A percentile compares a stretch with the other conserved stretches of the same genome.
These are phyloP conservation scores for Hygrophila difformis DNA, from an alignment of 257 asterid genomes.

Conservation along the genomic window DNA sequence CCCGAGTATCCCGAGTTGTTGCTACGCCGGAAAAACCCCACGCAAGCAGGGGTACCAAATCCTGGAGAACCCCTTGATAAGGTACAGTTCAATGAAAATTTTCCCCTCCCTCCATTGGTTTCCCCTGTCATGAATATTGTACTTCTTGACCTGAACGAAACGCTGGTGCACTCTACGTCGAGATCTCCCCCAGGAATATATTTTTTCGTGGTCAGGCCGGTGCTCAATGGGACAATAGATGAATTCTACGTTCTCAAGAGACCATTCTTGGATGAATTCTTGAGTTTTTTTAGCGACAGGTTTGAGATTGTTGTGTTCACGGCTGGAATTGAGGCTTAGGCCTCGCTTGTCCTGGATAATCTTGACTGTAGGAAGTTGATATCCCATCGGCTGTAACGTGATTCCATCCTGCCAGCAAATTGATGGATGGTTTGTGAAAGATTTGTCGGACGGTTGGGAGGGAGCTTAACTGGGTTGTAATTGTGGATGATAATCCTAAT, in stretches of 20 bases:
- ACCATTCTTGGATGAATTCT: slow-evolving; percentile 77
- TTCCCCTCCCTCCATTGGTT: slow-evolving; percentile 37
- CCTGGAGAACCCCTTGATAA: slow-evolving; percentile 31
- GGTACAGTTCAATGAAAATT: slow-evolving; percentile 32
- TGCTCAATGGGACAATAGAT: slow-evolving; percentile 56
- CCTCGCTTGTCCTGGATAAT: slow-evolving; percentile 69
- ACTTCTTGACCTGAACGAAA: slow-evolving; percentile 89
- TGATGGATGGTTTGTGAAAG: slow-evolving; percentile 79
- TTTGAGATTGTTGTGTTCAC: slow-evolving; percentile 87
- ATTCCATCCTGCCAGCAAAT: slow-evolving; percentile 70
- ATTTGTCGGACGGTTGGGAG: slow-evolving; percentile 62
- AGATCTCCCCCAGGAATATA: slow-evolving; percentile 57
- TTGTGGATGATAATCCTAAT: no score
- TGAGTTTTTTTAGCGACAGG: slow-evolving; percentile 38
- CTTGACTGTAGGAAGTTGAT: slow-evolving; percentile 53
- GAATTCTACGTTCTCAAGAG: slow-evolving; percentile 73
- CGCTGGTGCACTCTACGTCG: slow-evolving; percentile 68
- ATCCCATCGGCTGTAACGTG: slow-evolving; percentile 62
- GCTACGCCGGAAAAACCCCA: slow-evolving; percentile 62
- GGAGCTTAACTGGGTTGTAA: slow-evolving; percentile 46
- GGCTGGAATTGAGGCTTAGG: slow-evolving; percentile 77
- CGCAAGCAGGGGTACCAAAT: slow-evolving; percentile 54
- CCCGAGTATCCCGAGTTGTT: slow-evolving; percentile 46
- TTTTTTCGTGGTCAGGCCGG: slow-evolving; percentile 70
- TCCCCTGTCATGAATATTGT: slow-evolving; percentile 38